A percentile compares a stretch with the other conserved stretches of the same genome.
Evolutionary conservation across 805 yeast genomes (phyloP).

Genomic region (Groenewaldozyma salmanticensis): DNA sequence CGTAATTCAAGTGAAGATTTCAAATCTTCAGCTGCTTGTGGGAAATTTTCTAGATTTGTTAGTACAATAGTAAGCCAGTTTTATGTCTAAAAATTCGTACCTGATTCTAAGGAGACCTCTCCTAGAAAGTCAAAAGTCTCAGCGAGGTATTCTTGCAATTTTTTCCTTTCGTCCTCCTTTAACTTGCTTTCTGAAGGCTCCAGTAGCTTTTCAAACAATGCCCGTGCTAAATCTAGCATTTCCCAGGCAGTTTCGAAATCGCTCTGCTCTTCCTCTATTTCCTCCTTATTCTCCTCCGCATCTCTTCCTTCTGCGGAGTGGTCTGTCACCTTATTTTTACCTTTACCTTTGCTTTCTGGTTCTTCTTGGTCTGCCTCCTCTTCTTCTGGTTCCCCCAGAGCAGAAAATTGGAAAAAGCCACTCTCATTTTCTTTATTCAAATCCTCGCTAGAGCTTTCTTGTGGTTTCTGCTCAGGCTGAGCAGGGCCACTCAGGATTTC

Average conservation of each 20-base stretch:
- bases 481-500: conserved; percentile 60
- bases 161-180: conserved; percentile 17
- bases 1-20: conserved; percentile 46
- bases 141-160: conserved; percentile 45
- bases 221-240: conserved; percentile 66
- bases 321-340: conserved; percentile 10
- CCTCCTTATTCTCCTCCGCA: conserved; percentile 22
- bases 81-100: too few species aligned
- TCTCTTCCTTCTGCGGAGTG: conserved; percentile 20
- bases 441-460: neutral
- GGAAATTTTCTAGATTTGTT: conserved; percentile 58
- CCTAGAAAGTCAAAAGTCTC: conserved; percentile 76
- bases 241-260: conserved; percentile 90
- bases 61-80: neutral
- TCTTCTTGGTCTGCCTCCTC: conserved; percentile 9
- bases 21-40: conserved; percentile 67
- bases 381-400: conserved; percentile 3
- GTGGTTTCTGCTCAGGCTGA: neutral
- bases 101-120: conserved; percentile 79
- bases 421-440: conserved; percentile 8
- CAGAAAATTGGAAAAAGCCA: conserved; percentile 16
- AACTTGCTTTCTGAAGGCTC: conserved; percentile 20
- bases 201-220: conserved; percentile 44
- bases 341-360: conserved; percentile 18
- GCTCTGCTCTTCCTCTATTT: conserved; percentile 39